Conservation (phyloP, 1,139 yeast genomes). For the Eremothecium coryli region DNA sequence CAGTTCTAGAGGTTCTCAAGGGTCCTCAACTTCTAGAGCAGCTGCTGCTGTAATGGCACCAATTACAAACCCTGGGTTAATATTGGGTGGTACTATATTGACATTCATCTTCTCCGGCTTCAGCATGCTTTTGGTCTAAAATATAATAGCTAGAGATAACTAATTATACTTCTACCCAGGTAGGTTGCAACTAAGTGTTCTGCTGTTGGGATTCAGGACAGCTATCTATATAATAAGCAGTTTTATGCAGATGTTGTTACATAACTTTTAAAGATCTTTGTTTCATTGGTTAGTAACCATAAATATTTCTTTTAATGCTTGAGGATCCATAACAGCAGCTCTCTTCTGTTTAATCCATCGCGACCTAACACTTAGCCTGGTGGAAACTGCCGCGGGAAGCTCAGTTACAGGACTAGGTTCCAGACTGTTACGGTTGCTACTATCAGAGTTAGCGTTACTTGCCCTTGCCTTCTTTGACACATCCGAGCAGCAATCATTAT, state of each 20-base stretch:
- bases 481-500: constrained; percentile 13
- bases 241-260: no score
- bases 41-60: not conserved
- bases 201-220: no score
- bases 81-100: not conserved
- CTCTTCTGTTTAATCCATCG: constrained; percentile 82
- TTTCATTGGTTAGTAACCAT: constrained; percentile 50
- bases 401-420: constrained; percentile 30
- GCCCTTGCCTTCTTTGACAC: constrained; percentile 18
- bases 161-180: not conserved
- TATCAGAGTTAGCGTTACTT: constrained; percentile 19
- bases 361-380: constrained; percentile 71
- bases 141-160: not conserved
- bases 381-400: constrained; percentile 38
- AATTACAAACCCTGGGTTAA: not conserved
- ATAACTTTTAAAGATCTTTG: no score
- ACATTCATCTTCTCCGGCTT: constrained; percentile 1
- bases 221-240: no score
- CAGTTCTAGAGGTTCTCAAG: constrained; percentile 13
- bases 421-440: constrained; percentile 29
- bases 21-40: constrained; percentile 4
- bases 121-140: not conserved
- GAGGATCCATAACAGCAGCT: constrained; percentile 82
- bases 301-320: constrained; percentile 83
- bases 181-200: no score